These are phyloP conservation scores for Blepharisma stoltei DNA, from an alignment of 73 alveolate genomes.

Conservation along the genomic window DNA sequence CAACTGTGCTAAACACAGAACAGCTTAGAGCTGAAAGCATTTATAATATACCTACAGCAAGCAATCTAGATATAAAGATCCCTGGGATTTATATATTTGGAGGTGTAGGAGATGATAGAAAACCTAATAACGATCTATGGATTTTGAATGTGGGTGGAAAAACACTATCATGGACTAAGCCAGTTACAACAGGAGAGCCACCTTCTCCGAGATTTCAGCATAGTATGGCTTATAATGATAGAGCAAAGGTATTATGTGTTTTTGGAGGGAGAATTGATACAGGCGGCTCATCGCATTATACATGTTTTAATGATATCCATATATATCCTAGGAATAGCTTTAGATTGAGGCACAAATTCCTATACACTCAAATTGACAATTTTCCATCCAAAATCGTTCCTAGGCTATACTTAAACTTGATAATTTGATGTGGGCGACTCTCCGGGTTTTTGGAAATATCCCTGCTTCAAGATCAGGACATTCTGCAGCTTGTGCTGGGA, in stretches of 20 bases:
- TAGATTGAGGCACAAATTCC: too few species aligned
- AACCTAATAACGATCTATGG: constrained; percentile 10
- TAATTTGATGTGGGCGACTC: constrained; percentile 6
- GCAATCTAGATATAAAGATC: neutral
- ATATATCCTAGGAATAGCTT: too few species aligned
- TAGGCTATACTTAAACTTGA: constrained; percentile 15
- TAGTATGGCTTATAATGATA: constrained; percentile 21
- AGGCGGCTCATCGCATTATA: neutral
- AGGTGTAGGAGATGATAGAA: constrained; percentile 14
- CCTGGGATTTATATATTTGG: constrained; percentile 33
- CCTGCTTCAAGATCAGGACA: constrained; percentile 32
- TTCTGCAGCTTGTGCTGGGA: constrained; percentile 10
- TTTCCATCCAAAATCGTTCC: neutral
- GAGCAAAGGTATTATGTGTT: neutral
- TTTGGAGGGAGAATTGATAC: constrained; percentile 41
- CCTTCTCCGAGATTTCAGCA: constrained; percentile 30
- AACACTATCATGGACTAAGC: neutral
- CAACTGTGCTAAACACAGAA: neutral
- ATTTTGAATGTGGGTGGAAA: neutral
- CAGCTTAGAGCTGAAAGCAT: neutral
- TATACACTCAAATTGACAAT: neutral
- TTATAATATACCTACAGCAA: neutral
- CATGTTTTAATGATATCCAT: constrained; percentile 22
- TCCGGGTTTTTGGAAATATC: constrained; percentile 18
- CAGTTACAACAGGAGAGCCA: neutral